Evolutionary conservation across 306 rosid species (phyloP).

Genomic region (Vigna nakashimae): DNA sequence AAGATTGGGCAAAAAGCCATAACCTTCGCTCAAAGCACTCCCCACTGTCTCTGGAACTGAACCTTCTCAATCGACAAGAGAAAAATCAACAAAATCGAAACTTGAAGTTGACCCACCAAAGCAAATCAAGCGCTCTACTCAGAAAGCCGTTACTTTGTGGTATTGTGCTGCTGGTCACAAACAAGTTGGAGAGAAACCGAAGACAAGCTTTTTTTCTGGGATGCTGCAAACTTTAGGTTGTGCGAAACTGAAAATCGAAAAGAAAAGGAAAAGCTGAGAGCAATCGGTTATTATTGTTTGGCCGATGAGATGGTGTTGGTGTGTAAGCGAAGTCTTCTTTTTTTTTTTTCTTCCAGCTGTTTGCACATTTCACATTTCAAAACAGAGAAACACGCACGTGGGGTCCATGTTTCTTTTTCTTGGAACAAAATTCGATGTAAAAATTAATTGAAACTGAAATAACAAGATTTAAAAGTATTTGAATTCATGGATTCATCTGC

Average conservation of each 20-base stretch:
- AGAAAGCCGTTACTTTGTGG: constrained; percentile 32
- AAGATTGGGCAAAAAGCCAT: constrained; percentile 70
- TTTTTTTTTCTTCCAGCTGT: constrained; percentile 41
- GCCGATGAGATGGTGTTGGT: constrained; percentile 19
- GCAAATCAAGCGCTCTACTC: constrained; percentile 42
- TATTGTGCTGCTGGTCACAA: constrained; percentile 38
- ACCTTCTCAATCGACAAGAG: constrained; percentile 36
- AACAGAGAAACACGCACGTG: constrained; percentile 36
- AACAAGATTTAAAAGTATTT: too few species aligned
- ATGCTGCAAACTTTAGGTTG: constrained; percentile 49
- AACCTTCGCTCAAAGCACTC: constrained; percentile 46
- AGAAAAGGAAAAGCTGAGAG: not conserved
- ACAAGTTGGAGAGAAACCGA: constrained; percentile 41
- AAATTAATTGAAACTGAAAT: not conserved
- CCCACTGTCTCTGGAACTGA: constrained; percentile 26
- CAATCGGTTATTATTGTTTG: constrained; percentile 30
- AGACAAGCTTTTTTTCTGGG: constrained; percentile 14
- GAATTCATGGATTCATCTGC: too few species aligned
- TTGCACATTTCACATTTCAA: constrained; percentile 49
- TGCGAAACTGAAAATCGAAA: constrained; percentile 21
- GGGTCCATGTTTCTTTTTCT: constrained; percentile 44
- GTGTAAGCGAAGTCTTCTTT: constrained; percentile 38
- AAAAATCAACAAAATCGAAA: constrained; percentile 41
- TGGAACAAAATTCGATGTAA: not conserved
- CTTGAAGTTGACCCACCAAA: constrained; percentile 53